Evolutionary conservation across 495 filamentous ascomycete species (phyloP).

Genomic region (Penicillium verhagenii): DNA sequence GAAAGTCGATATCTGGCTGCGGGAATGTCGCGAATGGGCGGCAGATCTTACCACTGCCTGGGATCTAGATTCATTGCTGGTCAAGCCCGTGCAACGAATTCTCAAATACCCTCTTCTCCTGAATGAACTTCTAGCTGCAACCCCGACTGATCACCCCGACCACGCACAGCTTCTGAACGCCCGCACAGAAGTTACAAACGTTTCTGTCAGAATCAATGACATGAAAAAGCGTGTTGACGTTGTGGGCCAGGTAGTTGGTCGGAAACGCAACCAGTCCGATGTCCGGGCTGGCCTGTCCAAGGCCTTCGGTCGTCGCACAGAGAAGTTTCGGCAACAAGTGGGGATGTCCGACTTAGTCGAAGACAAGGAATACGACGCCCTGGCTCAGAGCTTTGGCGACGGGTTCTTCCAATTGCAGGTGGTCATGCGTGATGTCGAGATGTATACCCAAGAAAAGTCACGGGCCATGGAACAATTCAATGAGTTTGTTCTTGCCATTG

Average conservation of each 20-base stretch:
- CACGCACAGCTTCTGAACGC: conserved; percentile 62
- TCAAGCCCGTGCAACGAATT: conserved; percentile 93
- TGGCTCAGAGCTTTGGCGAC: conserved; percentile 77
- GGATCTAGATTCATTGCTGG: conserved; percentile 88
- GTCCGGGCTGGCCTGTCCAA: conserved; percentile 79
- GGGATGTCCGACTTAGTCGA: conserved; percentile 65
- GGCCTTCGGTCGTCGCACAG: conserved; percentile 80
- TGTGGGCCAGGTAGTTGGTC: conserved; percentile 79
- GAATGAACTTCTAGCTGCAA: conserved; percentile 71
- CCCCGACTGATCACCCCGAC: conserved; percentile 81
- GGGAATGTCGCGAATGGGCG: conserved; percentile 84
- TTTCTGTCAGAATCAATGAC: conserved; percentile 85
- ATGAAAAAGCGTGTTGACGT: conserved; percentile 88
- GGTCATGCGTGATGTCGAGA: conserved; percentile 84
- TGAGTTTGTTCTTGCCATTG: conserved; percentile 67
- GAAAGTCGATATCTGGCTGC: conserved; percentile 83
- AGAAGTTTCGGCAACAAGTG: conserved; percentile 70
- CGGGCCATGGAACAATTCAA: conserved; percentile 71
- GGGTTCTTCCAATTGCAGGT: conserved; percentile 88
- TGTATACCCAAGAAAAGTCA: conserved; percentile 71
- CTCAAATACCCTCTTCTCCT: conserved; percentile 89
- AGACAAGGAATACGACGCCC: conserved; percentile 72
- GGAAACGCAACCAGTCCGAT: conserved; percentile 89
- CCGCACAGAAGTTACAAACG: conserved; percentile 60
- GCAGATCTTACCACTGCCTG: conserved; percentile 88